A percentile compares a stretch with the other conserved stretches of the same genome.
Conservation (phyloP, 2,329 filamentous ascomycete genomes). For the Colletotrichum caudatum region DNA sequence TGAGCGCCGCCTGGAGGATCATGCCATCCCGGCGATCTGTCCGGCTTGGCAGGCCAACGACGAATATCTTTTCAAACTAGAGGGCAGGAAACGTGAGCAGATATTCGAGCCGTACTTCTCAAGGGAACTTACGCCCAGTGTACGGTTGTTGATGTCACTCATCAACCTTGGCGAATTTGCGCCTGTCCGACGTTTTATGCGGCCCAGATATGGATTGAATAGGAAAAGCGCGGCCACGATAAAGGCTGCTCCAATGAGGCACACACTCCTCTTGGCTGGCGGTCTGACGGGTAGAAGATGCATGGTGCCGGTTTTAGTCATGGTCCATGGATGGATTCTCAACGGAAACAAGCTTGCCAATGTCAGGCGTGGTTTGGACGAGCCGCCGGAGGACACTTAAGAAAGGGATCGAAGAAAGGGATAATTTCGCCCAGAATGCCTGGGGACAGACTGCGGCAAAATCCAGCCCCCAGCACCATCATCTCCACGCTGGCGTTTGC, state of each 20-base stretch:
- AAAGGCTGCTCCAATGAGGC: conserved; percentile 17
- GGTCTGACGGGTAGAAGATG: conserved; percentile 18
- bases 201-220: conserved; percentile 25
- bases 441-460: background rate
- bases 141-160: conserved; percentile 26
- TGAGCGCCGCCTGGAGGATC: conserved; percentile 59
- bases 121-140: conserved; percentile 25
- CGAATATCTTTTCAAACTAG: conserved; percentile 66
- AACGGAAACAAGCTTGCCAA: background rate
- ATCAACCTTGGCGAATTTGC: conserved; percentile 1
- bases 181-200: conserved; percentile 7
- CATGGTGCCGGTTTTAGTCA: conserved; percentile 10
- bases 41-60: conserved; percentile 63
- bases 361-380: background rate
- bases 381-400: conserved; percentile 6
- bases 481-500: background rate
- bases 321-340: background rate
- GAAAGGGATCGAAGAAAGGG: background rate
- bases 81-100: background rate
- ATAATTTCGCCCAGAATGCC: background rate
- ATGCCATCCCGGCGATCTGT: conserved; percentile 65
- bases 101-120: too few relatives aligned
- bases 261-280: conserved; percentile 26
- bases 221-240: conserved; percentile 6
- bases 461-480: background rate